Evolutionary conservation across 139 green algal genomes (phyloP), one percentile per base, ranked within the genome.

Genomic region (Closterium sp.): DNA sequence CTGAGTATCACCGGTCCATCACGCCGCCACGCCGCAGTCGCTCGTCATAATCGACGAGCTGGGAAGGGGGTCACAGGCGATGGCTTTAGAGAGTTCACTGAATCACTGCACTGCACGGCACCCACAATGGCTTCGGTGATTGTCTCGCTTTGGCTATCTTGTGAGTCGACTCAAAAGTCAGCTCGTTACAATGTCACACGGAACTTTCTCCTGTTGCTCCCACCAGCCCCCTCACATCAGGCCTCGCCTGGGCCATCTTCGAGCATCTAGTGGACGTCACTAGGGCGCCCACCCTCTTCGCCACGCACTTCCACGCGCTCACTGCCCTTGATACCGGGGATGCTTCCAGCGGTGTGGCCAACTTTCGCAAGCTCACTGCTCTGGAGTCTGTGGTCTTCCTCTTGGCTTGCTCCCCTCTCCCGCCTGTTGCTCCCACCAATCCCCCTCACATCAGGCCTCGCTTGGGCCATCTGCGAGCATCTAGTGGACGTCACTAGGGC

Each of bases 11-110:
- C n/a, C n/a, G n/a, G n/a, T n/a, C n/a, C n/a, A n/a, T n/a, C n/a
- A n/a, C n/a, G 33, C 88, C 5, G 97, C 97, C 34, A 98, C 95
- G 2, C 34, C 81, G 33, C 69, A 86, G 33, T 97, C 95, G 0
- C 95, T 99, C 21, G 95, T 99, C 34, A 99, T 99, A 90, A 98
- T 99, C 64, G 98, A 99, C 87, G 98, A 99, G 95, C 95, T 99
- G 76, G 97, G 98, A 0, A n/a, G 95, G 97, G 0, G 98, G 98
- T n/a, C n/a, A n/a, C n/a, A n/a, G n/a, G n/a, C n/a, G n/a, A n/a
- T n/a, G n/a, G n/a, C n/a, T n/a, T n/a, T n/a, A n/a, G n/a, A n/a
- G n/a, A n/a, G n/a, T n/a, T n/a, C n/a, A n/a, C n/a, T n/a, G n/a
- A n/a, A n/a, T n/a, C n/a, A n/a, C n/a, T n/a, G n/a, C n/a, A n/a